Base-by-base conservation (phyloP, 129 eudicot species). In the Ambrosia artemisiifolia region DNA sequence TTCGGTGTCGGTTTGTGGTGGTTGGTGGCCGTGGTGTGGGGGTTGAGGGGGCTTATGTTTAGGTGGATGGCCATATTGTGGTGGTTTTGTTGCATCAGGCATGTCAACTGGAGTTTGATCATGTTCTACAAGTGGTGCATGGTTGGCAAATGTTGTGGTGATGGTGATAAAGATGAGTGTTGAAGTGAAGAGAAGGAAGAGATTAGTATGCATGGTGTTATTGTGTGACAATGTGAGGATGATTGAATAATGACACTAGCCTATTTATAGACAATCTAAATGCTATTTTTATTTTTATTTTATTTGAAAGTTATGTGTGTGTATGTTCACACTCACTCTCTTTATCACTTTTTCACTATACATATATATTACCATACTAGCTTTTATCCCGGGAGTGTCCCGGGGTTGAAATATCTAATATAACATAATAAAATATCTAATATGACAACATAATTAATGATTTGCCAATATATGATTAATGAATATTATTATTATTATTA, bases 181-280 rank as follows among this genome's bases (percentile, higher is more conserved):
- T 24, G 35, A 56, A 11, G 36, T 56, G 63, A 28, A 56, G 63
- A 56, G 38, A 56, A 56, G 4, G 63, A 56, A 10, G 36, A 24
- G 63, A 28, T 56, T 56, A 56, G 63, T 56, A 28, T 56, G 63
- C 63, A 56, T 56, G 63, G 36, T 56, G 63, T 56, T 24, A 20
- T 33, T n/a, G n/a, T n/a, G n/a, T n/a, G n/a, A n/a, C n/a, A n/a
- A n/a, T 56, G 63, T 10, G 38, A 28, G 63, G 63, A 28, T 24
- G 35, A 56, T 56, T 24, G 55, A 49, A 3, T 2, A 24, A 56
- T 56, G 63, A 4, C 0, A 28, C 13, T 56, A n/a, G 11, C 24
- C 35, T 56, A 56, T 56, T 56, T 56, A 56, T 56, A 56, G 63
- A 4, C 12, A 14, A 19, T 56, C 63, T 54, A 12, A 56, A 11